Evolutionary conservation across 495 filamentous ascomycete species (phyloP), one percentile per base, ranked within the genome.

Genomic region (Pyrenula aspistea): DNA sequence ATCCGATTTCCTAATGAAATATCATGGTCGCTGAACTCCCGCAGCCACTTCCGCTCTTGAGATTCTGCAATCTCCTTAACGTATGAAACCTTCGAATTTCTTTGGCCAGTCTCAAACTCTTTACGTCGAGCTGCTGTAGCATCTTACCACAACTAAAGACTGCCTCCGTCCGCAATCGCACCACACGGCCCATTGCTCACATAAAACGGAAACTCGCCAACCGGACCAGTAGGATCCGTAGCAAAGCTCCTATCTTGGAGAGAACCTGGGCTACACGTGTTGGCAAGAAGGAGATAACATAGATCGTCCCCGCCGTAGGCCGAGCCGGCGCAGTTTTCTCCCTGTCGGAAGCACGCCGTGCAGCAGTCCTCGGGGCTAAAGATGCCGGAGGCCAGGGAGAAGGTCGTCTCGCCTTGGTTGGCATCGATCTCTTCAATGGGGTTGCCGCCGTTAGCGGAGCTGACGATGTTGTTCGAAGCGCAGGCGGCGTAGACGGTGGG

Each of bases 381-480:
- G 31, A 42, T 42, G 31, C 31, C 31, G 31, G 8, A 8, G 31
- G 31, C 31, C 8, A 42, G 31, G 31, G 31, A 42, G 31, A 42
- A 42, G 31, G 31, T 8, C 8, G 31, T 42, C 8, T 42, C 31
- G n/a, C n/a, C n/a, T 42, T 4, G 15, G 31, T 15, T 15, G 31
- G 8, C 31, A 15, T 15, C 31, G 31, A 42, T 15, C 31, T 42
- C 31, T 42, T 42, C 31, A 15, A 42, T 42, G 31, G 31, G 31
- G 4, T 42, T 42, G 31, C 31, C 31, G 31, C 55, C 55, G 50
- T 57, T 57, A 2, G 55, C 55, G 50, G 3, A 55, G 22, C n/a
- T 55, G 50, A 54, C 55, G 55, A 57, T 15, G 25, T 57, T 57
- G 55, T 57, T 25, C 8, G 55, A 22, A 19, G 55, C 49, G 55